Evolutionary conservation across 2,329 filamentous ascomycete genomes (phyloP).

Genomic region (Calonectria henricotiae): DNA sequence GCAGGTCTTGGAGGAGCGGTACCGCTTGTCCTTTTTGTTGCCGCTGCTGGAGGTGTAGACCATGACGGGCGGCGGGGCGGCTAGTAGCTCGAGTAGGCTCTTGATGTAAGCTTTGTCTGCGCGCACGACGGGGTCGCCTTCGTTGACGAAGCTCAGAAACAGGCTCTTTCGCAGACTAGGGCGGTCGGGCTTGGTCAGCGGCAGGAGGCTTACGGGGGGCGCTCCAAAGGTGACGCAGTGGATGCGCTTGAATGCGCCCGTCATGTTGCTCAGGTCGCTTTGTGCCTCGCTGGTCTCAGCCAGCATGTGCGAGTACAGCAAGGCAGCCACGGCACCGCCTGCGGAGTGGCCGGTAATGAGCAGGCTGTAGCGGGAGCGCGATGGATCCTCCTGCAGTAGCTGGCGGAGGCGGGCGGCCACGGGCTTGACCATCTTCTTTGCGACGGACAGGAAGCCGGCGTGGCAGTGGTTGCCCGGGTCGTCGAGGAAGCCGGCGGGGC

Average conservation of each 20-base stretch:
- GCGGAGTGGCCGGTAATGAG: conserved; percentile 91
- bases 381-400: conserved; percentile 81
- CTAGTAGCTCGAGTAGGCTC: conserved; percentile 81
- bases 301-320: conserved; percentile 89
- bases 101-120: conserved; percentile 85
- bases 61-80: conserved; percentile 69
- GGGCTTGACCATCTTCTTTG: conserved; percentile 81
- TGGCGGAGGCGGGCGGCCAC: conserved; percentile 80
- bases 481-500: conserved; percentile 81
- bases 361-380: conserved; percentile 77
- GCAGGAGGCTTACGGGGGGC: conserved; percentile 82
- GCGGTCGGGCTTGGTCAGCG: conserved; percentile 73
- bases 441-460: conserved; percentile 84
- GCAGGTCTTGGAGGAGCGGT: conserved; percentile 7
- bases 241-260: conserved; percentile 81
- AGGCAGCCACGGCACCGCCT: conserved; percentile 85
- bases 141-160: conserved; percentile 87
- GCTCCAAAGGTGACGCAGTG: conserved; percentile 92
- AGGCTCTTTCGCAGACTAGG: conserved; percentile 74
- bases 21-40: conserved; percentile 34
- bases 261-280: conserved; percentile 80
- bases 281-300: conserved; percentile 67
- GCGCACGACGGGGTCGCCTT: conserved; percentile 85
- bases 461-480: conserved; percentile 85
- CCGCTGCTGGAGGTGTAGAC: conserved; percentile 23